Percentiles rank a stretch among this genome's conserved stretches.
These are phyloP conservation scores for Beauveria rudraprayagi DNA, from an alignment of 2,329 filamentous ascomycete species.

Conservation along the genomic window DNA sequence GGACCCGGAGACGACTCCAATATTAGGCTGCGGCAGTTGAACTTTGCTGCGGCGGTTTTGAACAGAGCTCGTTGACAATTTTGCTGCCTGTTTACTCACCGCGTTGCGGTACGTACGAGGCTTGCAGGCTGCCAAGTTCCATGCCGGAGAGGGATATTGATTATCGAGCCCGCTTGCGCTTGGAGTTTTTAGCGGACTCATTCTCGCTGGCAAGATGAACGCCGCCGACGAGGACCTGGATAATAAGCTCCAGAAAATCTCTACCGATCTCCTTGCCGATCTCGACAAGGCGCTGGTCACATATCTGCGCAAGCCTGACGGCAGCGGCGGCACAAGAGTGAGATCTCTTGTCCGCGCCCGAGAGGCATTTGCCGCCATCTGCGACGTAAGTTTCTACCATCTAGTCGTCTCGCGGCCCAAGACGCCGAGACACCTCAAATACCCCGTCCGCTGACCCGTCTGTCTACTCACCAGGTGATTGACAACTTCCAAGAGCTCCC, in stretches of 20 bases:
- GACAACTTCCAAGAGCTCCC: slow-evolving; percentile 94
- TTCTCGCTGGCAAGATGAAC: slow-evolving; percentile 40
- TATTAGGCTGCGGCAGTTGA: background rate
- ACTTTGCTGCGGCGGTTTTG: too few relatives aligned
- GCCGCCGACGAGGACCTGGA: slow-evolving; percentile 52
- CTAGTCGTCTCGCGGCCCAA: slow-evolving; percentile 1
- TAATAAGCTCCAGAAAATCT: slow-evolving; percentile 53
- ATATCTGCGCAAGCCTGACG: slow-evolving; percentile 46
- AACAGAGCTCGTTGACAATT: background rate
- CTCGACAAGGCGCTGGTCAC: slow-evolving; percentile 44
- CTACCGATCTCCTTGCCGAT: slow-evolving; percentile 50
- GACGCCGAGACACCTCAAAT: background rate
- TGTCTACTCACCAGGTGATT: slow-evolving; percentile 42
- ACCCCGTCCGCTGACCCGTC: slow-evolving; percentile 7
- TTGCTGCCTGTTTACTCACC: slow-evolving; percentile 7
- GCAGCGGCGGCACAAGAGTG: slow-evolving; percentile 32
- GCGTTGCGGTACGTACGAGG: background rate
- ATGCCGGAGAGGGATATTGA: background rate
- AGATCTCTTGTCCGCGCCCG: slow-evolving; percentile 41
- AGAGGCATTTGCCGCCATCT: slow-evolving; percentile 41
- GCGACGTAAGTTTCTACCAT: slow-evolving; percentile 28
- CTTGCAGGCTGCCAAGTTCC: background rate
- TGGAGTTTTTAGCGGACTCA: background rate
- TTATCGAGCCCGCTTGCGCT: background rate
- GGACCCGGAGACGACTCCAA: background rate